Percentiles rank a stretch among this genome's conserved stretches.
Evolutionary conservation across 148 eudicot species (phyloP).

Genomic region (Nepenthes mirabilis): DNA sequence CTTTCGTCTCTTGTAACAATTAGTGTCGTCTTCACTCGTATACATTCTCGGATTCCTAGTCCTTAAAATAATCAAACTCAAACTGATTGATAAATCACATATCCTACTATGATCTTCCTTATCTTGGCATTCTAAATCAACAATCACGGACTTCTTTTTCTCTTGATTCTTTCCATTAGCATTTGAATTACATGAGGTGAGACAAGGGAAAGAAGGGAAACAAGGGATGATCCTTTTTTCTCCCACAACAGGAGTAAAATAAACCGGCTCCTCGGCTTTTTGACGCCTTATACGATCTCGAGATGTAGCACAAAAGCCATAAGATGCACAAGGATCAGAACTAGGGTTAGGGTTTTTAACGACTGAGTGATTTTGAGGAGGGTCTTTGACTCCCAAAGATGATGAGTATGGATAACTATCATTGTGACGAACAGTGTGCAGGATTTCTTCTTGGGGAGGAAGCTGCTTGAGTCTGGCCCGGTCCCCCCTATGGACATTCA

Average conservation of each 20-base stretch:
- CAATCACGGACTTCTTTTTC: too few species aligned
- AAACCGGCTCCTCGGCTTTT: neutral
- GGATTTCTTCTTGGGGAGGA: slow-evolving; percentile 11
- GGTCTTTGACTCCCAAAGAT: neutral
- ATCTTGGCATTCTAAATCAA: neutral
- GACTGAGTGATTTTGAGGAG: too few species aligned
- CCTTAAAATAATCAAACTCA: slow-evolving; percentile 17
- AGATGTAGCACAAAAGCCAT: slow-evolving; percentile 5
- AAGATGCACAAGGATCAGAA: slow-evolving; percentile 2
- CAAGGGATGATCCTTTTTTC: too few species aligned
- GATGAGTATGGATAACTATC: neutral
- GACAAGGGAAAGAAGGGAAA: too few species aligned
- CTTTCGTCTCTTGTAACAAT: slow-evolving; percentile 28
- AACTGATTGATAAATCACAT: slow-evolving; percentile 20
- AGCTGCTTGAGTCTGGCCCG: slow-evolving; percentile 59
- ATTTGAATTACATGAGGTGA: too few species aligned
- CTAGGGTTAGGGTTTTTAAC: slow-evolving; percentile 23
- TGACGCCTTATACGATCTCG: slow-evolving; percentile 9
- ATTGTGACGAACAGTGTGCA: neutral
- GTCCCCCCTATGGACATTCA: slow-evolving; percentile 86
- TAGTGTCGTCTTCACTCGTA: slow-evolving; percentile 11
- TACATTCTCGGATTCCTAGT: neutral
- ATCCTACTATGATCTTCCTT: slow-evolving; percentile 7
- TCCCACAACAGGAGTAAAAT: too few species aligned
- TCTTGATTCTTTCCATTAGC: too few species aligned